Evolutionary conservation across 73 alveolate genomes (phyloP).

Genomic region (Paramecium sexaurelia): DNA sequence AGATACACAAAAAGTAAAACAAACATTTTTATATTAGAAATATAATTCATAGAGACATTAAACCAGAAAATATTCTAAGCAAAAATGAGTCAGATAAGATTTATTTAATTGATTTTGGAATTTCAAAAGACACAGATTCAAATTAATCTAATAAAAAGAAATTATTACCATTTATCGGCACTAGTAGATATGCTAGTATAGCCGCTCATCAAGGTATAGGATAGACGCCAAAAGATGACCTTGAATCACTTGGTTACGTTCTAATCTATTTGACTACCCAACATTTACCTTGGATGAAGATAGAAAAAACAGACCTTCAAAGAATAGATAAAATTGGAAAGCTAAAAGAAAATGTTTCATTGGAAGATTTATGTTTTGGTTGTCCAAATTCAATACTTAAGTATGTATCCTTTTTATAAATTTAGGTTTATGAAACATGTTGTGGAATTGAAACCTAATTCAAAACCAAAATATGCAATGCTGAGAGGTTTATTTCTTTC

Average conservation of each 20-base stretch:
- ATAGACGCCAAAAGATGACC: conserved; percentile 74
- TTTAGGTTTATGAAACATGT: conserved; percentile 30
- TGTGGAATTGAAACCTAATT: not conserved
- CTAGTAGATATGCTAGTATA: conserved; percentile 76
- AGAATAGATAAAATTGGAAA: conserved; percentile 51
- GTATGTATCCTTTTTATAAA: not conserved
- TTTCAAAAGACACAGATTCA: conserved; percentile 64
- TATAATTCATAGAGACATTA: conserved; percentile 49
- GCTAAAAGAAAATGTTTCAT: not conserved
- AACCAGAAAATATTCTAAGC: conserved; percentile 47
- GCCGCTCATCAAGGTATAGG: conserved; percentile 78
- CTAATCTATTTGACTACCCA: conserved; percentile 67
- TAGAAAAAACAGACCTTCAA: conserved; percentile 55
- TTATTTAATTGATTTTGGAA: conserved; percentile 46
- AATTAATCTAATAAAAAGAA: conserved; percentile 22
- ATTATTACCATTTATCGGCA: conserved; percentile 69
- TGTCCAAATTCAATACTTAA: not conserved
- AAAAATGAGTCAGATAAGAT: not conserved
- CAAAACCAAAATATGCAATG: conserved; percentile 16
- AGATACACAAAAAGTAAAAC: conserved; percentile 42
- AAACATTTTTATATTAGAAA: not conserved
- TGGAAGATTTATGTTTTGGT: conserved; percentile 53
- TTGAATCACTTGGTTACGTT: conserved; percentile 79
- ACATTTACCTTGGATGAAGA: conserved; percentile 76
- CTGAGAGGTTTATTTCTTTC: not conserved